Evolutionary conservation across 1,284 basidiomycete species (phyloP), one percentile per base, ranked within the genome.

Genomic region (Waitea zeae): DNA sequence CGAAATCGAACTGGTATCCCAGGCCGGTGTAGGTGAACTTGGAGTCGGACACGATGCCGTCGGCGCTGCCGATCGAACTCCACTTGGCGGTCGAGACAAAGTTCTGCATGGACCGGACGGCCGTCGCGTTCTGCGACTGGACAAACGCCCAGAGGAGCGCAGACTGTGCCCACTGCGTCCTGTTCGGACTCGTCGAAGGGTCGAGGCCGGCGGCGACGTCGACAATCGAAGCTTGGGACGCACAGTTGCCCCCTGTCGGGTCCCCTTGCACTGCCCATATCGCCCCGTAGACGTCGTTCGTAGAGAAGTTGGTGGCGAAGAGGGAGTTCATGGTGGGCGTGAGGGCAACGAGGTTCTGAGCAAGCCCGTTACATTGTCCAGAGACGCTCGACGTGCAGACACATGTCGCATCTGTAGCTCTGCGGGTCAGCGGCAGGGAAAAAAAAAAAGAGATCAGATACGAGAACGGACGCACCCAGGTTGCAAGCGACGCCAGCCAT

Each of bases 1-100:
- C 70, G 44, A 76, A 75, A 46, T 78, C 58, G 47, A 67, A 76
- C 14, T 42, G 54, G 42, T 61, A 74, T 2, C 72, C 73, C 12
- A 64, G 61, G 11, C 53, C 52, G 4, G 49, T 53, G 11, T 54
- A 58, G 7, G 57, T 45, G 44, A 72, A 71, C 14, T 39, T 37
- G 9, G 49, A 45, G 13, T 49, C 43, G 17, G 44, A 31, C 3
- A 53, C 47, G 3, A 63, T 57, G 3, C 64, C 62, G 46, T 71
- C 70, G 12, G 40, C 39, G 15, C 11, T 30, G 14, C 40, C 41
- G 15, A 72, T 41, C 3, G 45, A 42, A 13, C 44, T 44, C 69
- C 71, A 78, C 5, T 63, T 57, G 5, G 66, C 61, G 18, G 50
- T 46, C 36, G 47, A 43, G 19, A 70, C 59, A 42, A 67, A 73